phyloP scores from a whole-genome alignment of 139 green algal genomes.

The Trebouxia sp. region DNA sequence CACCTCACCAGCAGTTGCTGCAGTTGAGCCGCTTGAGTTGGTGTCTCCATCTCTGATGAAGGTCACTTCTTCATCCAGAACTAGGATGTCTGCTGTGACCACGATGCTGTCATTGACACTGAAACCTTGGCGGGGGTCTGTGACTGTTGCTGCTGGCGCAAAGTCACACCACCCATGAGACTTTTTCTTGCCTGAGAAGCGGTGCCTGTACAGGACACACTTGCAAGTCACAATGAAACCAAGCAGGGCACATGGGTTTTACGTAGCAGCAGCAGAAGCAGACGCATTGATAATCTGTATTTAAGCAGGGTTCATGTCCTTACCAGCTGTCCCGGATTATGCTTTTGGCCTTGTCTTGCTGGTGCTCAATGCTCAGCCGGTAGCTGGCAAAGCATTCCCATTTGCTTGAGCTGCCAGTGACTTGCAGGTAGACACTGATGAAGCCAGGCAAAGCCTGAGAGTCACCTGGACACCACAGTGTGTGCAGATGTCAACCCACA shows the following conservation, averaged over 20 bases:
- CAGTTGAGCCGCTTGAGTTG: conserved; percentile 14
- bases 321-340: conserved; percentile 63
- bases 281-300: too few species aligned
- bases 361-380: conserved; percentile 53
- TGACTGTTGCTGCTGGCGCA: conserved; percentile 43
- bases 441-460: conserved; percentile 64
- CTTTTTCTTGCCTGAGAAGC: conserved; percentile 71
- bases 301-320: background rate
- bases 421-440: conserved; percentile 56
- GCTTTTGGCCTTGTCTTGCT: conserved; percentile 45
- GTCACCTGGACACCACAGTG: conserved; percentile 44
- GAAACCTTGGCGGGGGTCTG: conserved; percentile 54
- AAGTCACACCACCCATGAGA: conserved; percentile 80
- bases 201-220: conserved; percentile 15
- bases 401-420: conserved; percentile 38
- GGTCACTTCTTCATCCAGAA: conserved; percentile 58
- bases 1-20: conserved; percentile 40
- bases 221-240: background rate
- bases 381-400: conserved; percentile 73
- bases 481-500: background rate
- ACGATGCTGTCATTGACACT: conserved; percentile 53
- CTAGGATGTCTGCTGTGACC: conserved; percentile 64
- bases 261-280: too few species aligned
- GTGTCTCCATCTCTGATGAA: conserved; percentile 47
- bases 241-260: too few species aligned